A percentile compares a stretch with the other conserved stretches of the same genome.
Conservation (phyloP, 1,139 yeast genomes). For the Entelexis paramagnoliae region DNA sequence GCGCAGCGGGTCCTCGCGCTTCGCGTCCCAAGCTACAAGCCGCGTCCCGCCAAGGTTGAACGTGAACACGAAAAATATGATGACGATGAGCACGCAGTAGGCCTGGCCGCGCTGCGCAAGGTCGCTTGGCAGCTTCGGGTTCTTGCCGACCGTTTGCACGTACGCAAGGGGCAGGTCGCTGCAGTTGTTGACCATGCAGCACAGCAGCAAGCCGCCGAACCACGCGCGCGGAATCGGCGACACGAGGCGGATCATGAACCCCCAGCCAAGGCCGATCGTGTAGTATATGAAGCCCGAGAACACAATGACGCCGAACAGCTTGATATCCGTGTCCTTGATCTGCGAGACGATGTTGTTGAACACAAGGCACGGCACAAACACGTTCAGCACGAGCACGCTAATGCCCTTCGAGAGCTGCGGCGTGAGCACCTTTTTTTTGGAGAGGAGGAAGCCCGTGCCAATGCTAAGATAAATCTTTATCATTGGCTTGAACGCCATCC, state of each 20-base stretch:
- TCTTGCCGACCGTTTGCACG: slow-evolving; percentile 65
- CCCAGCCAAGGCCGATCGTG: slow-evolving; percentile 29
- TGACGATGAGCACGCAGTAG: slow-evolving; percentile 67
- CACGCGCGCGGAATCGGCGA: slow-evolving; percentile 57
- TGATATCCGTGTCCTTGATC: slow-evolving; percentile 60
- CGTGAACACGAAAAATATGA: slow-evolving; percentile 57
- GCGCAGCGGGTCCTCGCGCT: slow-evolving; percentile 18
- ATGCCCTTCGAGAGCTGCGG: slow-evolving; percentile 60
- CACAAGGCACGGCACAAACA: slow-evolving; percentile 66
- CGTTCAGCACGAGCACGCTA: slow-evolving; percentile 60
- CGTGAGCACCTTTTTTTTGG: slow-evolving; percentile 48
- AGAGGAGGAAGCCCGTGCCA: slow-evolving; percentile 56
- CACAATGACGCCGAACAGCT: slow-evolving; percentile 62
- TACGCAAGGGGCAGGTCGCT: slow-evolving; percentile 87
- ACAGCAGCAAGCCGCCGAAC: slow-evolving; percentile 66
- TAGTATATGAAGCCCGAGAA: slow-evolving; percentile 48
- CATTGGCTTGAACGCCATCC: slow-evolving; percentile 75
- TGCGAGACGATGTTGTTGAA: slow-evolving; percentile 66
- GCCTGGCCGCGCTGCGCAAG: slow-evolving; percentile 77
- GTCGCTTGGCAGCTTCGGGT: slow-evolving; percentile 45
- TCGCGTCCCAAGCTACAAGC: slow-evolving; percentile 61
- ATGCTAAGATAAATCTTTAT: slow-evolving; percentile 73
- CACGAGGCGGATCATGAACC: slow-evolving; percentile 28
- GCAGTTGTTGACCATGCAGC: slow-evolving; percentile 53
- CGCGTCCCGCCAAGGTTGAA: slow-evolving; percentile 70